phyloP scores from a whole-genome alignment of 768 basidiomycete genomes.

The Lenzites betulinus region DNA sequence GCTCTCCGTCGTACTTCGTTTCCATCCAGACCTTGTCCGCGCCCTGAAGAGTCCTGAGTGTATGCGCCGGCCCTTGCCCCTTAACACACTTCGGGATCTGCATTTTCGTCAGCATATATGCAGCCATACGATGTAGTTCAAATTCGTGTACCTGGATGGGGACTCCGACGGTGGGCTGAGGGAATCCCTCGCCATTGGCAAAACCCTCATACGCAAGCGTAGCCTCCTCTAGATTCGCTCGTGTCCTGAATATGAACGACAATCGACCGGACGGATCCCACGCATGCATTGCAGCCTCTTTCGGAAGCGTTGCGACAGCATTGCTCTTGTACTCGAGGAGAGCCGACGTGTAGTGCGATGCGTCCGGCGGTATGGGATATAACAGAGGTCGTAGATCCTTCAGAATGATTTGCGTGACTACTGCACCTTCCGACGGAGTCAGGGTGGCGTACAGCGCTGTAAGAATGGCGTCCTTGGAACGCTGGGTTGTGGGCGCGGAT shows the following conservation, averaged over 20 bases:
- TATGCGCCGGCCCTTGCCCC: constrained; percentile 60
- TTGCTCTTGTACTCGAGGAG: constrained; percentile 58
- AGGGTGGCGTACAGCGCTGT: constrained; percentile 60
- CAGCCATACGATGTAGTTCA: not conserved
- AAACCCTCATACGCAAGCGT: constrained; percentile 37
- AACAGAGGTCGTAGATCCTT: constrained; percentile 83
- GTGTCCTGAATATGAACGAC: constrained; percentile 51
- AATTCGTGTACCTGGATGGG: constrained; percentile 57
- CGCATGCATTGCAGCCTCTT: constrained; percentile 62
- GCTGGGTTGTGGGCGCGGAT: constrained; percentile 33
- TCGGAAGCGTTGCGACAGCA: constrained; percentile 56
- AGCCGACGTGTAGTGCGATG: constrained; percentile 48
- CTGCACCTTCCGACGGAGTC: constrained; percentile 61
- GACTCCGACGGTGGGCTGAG: constrained; percentile 52
- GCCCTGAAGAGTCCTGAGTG: constrained; percentile 45
- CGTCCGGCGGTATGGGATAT: constrained; percentile 57
- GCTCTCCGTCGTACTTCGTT: constrained; percentile 93
- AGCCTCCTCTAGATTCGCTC: constrained; percentile 62
- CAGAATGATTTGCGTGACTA: constrained; percentile 85
- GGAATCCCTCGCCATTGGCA: constrained; percentile 27
- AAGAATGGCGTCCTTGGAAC: constrained; percentile 43
- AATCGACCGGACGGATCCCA: constrained; percentile 70
- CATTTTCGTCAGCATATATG: not conserved
- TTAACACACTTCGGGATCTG: constrained; percentile 86
- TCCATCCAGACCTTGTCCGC: constrained; percentile 73